A percentile compares a stretch with the other conserved stretches of the same genome.
Conservation (phyloP, 2,329 filamentous ascomycete species). For the Pseudocercospora musae region DNA sequence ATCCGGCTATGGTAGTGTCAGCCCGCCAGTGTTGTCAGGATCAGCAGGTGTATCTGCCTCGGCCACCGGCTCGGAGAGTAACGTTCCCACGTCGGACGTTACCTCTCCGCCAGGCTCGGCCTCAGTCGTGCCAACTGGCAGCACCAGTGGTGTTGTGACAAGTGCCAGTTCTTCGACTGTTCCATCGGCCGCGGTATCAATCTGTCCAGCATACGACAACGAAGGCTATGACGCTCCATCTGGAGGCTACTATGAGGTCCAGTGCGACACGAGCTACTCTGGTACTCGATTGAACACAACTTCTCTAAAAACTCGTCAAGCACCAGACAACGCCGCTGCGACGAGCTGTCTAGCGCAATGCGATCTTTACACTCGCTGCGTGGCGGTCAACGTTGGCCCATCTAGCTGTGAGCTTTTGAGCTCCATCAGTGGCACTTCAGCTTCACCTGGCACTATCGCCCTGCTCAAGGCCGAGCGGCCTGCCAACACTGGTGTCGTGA, state of each 20-base stretch:
- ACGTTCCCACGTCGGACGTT: not conserved
- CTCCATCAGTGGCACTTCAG: not conserved
- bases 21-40: not conserved
- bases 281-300: not conserved
- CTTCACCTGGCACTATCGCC: not conserved
- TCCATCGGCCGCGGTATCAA: not conserved
- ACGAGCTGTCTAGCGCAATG: not conserved
- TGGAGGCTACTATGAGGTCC: not conserved
- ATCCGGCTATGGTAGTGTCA: not conserved
- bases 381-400: conserved; percentile 1
- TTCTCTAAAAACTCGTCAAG: not conserved
- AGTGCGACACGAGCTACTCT: conserved; percentile 1
- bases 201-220: not conserved
- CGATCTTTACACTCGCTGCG: not conserved
- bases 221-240: not conserved
- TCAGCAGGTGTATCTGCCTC: not conserved
- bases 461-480: not conserved
- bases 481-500: not conserved
- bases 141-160: not conserved
- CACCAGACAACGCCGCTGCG: not conserved
- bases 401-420: not conserved
- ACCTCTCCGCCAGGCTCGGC: not conserved
- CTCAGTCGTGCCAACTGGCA: not conserved
- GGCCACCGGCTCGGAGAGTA: not conserved
- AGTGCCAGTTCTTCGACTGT: not conserved